Evolutionary conservation across 495 filamentous ascomycete species (phyloP).

Genomic region (Lophiotrema nucula): DNA sequence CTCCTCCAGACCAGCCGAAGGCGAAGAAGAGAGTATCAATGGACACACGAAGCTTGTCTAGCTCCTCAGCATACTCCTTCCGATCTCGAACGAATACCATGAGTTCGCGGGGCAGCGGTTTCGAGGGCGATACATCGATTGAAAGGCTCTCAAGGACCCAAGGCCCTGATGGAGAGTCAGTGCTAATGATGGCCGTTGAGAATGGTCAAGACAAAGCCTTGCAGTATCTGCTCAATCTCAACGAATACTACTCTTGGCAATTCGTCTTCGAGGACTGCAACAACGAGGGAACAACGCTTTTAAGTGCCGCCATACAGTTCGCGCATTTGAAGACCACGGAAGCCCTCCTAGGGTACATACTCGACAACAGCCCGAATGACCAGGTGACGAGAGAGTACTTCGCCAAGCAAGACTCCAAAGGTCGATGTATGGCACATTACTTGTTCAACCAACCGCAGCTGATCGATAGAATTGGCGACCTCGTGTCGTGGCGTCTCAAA

Average conservation of each 20-base stretch:
- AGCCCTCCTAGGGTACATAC: constrained; percentile 67
- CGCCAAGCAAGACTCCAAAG: constrained; percentile 72
- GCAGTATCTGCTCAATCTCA: constrained; percentile 72
- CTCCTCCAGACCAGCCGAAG: constrained; percentile 47
- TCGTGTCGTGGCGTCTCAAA: constrained; percentile 84
- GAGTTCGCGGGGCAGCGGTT: constrained; percentile 65
- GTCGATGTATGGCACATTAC: constrained; percentile 89
- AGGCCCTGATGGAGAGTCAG: constrained; percentile 75
- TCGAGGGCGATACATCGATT: constrained; percentile 83
- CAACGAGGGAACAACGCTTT: constrained; percentile 81
- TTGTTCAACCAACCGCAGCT: constrained; percentile 88
- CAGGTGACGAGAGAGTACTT: constrained; percentile 63
- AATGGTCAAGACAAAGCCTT: constrained; percentile 66
- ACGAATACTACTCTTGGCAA: constrained; percentile 66
- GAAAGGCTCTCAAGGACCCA: constrained; percentile 80
- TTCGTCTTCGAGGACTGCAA: constrained; percentile 78
- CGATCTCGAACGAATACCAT: constrained; percentile 73
- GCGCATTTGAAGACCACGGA: constrained; percentile 74
- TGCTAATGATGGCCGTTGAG: constrained; percentile 96
- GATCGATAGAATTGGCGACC: constrained; percentile 67
- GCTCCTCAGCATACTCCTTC: constrained; percentile 74
- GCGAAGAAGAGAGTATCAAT: constrained; percentile 75
- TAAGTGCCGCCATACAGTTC: constrained; percentile 92
- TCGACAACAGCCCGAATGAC: constrained; percentile 50
- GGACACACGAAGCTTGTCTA: constrained; percentile 86